Conservation (phyloP, 140 eudicot species). For the Senecio squalidus region DNA sequence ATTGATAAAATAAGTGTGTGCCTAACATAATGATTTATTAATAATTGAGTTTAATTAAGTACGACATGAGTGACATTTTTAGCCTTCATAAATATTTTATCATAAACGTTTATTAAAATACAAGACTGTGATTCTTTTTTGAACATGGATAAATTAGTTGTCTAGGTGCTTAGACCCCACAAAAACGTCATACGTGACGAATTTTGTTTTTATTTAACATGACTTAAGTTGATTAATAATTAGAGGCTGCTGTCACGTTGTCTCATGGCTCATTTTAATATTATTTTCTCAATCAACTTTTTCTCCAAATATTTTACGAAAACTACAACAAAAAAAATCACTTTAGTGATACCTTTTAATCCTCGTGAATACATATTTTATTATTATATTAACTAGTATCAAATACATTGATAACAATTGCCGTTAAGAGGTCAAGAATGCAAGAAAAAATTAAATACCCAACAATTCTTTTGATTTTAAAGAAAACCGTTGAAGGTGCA, state of each 20-base stretch:
- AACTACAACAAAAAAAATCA: too few species aligned
- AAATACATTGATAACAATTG: too few species aligned
- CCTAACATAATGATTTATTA: neutral
- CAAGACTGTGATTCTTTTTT: slow-evolving; percentile 13
- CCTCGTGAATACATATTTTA: too few species aligned
- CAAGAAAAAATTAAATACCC: too few species aligned
- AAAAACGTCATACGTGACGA: slow-evolving; percentile 29
- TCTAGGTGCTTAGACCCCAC: slow-evolving; percentile 10
- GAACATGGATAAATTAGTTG: slow-evolving; percentile 13
- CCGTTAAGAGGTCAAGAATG: too few species aligned
- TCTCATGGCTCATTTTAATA: slow-evolving; percentile 11
- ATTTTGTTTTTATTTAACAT: slow-evolving; percentile 9
- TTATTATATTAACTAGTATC: too few species aligned
- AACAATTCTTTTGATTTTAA: too few species aligned
- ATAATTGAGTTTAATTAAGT: neutral
- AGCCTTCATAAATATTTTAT: neutral
- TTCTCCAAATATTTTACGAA: too few species aligned
- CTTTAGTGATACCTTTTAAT: too few species aligned
- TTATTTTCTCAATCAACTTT: neutral
- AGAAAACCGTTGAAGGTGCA: too few species aligned
- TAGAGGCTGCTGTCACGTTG: neutral
- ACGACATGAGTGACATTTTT: slow-evolving; percentile 26
- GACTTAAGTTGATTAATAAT: neutral
- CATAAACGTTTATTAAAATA: slow-evolving; percentile 3
- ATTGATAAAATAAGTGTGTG: neutral